phyloP scores from a whole-genome alignment of 208 protist genomes.

The Leishmania braziliensis region DNA sequence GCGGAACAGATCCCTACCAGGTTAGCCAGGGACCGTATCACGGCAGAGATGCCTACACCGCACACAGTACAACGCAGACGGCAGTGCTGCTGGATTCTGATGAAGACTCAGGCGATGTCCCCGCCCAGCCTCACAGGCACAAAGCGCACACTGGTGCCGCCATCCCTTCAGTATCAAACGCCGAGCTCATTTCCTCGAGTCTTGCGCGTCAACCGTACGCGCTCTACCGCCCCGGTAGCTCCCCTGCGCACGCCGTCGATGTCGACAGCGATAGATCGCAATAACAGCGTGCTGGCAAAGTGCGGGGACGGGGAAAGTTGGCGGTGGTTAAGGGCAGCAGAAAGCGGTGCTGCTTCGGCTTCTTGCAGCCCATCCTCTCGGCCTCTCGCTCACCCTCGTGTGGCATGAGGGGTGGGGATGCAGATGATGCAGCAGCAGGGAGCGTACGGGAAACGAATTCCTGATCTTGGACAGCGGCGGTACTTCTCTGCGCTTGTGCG shows the following conservation, averaged over 20 bases:
- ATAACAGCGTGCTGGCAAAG: neutral
- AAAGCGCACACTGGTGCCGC: neutral
- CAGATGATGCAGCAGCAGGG: neutral
- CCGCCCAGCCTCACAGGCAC: neutral
- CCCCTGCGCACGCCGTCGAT: conserved; percentile 29
- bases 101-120: conserved; percentile 6
- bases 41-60: neutral
- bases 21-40: neutral
- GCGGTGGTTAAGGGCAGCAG: neutral
- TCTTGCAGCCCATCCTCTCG: neutral
- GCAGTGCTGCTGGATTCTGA: conserved; percentile 30
- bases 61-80: conserved; percentile 17
- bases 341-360: neutral
- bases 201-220: conserved; percentile 25
- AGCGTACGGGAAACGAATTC: neutral
- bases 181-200: conserved; percentile 13
- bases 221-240: conserved; percentile 36
- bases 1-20: conserved; percentile 1
- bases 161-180: neutral
- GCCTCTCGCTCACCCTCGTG: neutral
- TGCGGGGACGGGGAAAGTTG: too few relatives aligned
- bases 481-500: neutral
- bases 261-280: conserved; percentile 29
- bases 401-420: neutral
- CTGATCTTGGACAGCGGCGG: neutral